Evolutionary conservation across 2,329 filamentous ascomycete genomes (phyloP).

Genomic region (Lomentospora prolificans): DNA sequence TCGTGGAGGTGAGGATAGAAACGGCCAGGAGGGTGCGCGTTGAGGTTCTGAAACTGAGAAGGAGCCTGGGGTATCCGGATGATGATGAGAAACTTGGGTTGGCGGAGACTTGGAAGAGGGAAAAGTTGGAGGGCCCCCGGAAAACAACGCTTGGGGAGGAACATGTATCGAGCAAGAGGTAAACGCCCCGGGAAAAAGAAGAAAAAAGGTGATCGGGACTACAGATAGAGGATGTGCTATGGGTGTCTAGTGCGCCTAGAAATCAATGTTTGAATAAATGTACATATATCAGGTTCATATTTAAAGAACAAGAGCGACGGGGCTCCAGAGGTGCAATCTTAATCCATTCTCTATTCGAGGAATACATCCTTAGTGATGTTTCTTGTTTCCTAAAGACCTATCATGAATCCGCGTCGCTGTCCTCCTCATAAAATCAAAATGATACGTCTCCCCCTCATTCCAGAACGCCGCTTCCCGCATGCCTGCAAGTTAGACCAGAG

Average conservation of each 20-base stretch:
- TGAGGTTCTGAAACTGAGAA: slow-evolving; percentile 70
- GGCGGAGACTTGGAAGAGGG: slow-evolving; percentile 68
- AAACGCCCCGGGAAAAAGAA: background rate
- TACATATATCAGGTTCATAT: no score
- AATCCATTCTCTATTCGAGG: slow-evolving; percentile 5
- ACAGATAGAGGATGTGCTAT: background rate
- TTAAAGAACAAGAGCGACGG: background rate
- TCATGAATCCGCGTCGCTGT: no score
- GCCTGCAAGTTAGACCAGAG: background rate
- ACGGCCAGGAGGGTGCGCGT: slow-evolving; percentile 69
- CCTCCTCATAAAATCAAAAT: no score
- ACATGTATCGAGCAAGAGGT: slow-evolving; percentile 4
- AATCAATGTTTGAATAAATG: background rate
- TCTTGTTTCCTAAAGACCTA: no score
- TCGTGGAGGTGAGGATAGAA: slow-evolving; percentile 60
- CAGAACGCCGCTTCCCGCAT: background rate
- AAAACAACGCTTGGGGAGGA: slow-evolving; percentile 18
- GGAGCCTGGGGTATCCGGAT: slow-evolving; percentile 62
- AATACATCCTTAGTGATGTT: no score
- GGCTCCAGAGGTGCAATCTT: background rate
- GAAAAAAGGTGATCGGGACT: background rate
- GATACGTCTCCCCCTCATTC: no score
- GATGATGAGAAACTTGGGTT: slow-evolving; percentile 68
- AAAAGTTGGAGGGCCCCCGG: slow-evolving; percentile 17
- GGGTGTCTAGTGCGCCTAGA: background rate